Evolutionary conservation across 352 stramenopile genomes (phyloP).

Genomic region (Phytophthora pluvialis): DNA sequence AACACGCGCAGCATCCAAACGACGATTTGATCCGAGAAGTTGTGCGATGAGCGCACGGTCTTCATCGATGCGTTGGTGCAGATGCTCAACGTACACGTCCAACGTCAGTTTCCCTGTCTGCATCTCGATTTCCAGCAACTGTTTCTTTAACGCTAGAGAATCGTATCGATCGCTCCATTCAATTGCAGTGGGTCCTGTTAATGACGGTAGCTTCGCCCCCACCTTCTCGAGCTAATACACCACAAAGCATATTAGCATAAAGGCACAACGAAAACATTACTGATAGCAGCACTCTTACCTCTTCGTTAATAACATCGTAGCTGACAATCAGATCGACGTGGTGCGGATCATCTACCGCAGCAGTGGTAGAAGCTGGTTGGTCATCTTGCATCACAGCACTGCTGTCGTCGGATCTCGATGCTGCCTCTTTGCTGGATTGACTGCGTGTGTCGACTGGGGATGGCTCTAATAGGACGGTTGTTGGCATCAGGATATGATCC

Average conservation of each 20-base stretch:
- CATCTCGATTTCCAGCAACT: conserved; percentile 86
- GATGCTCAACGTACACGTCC: conserved; percentile 65
- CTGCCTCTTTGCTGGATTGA: not conserved
- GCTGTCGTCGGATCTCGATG: not conserved
- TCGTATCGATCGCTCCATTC: conserved; percentile 68
- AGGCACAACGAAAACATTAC: not conserved
- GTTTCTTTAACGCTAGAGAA: conserved; percentile 77
- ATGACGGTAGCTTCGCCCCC: conserved; percentile 49
- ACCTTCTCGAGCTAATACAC: conserved; percentile 66
- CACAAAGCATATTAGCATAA: conserved; percentile 6
- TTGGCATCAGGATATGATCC: conserved; percentile 22
- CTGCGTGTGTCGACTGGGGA: not conserved
- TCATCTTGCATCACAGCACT: conserved; percentile 1
- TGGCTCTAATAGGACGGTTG: conserved; percentile 21
- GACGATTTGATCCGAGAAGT: conserved; percentile 49
- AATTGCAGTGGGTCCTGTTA: conserved; percentile 39
- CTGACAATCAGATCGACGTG: conserved; percentile 79
- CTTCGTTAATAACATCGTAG: conserved; percentile 88
- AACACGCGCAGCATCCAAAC: conserved; percentile 69
- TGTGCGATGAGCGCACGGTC: conserved; percentile 59
- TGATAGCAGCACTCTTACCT: conserved; percentile 43
- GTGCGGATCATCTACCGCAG: conserved; percentile 49
- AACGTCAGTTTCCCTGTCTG: conserved; percentile 79
- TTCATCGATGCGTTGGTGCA: conserved; percentile 53
- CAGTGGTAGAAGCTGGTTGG: not conserved